Base-by-base conservation (phyloP, 345 rosid genomes). In the Laguncularia racemosa region DNA sequence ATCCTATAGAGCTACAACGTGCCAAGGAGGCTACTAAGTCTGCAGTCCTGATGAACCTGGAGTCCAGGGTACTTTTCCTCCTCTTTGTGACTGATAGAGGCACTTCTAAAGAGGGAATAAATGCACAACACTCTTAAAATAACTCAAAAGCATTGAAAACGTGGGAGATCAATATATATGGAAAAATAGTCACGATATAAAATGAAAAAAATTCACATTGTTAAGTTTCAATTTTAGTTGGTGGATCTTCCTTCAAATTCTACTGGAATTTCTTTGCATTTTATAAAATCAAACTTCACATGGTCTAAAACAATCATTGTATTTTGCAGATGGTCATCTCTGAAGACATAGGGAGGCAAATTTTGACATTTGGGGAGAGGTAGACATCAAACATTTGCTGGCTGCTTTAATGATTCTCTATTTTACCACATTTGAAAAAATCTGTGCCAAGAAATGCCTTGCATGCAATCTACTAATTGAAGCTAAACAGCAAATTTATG, bases 351-450 rank as follows among this genome's bases (percentile, higher is more conserved):
- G 96, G 91, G 38, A 86, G 91, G 76, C 96, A 93, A 61, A 69
- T 84, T 59, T 78, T 89, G 77, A 85, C 95, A n/a, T 86, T 78
- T 55, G 96, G 96, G 64, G 84, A 86, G 66, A 92, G 99, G 99
- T 89, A 82, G 55, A 62, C 23, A 40, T 8, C 47, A 23, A 26
- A 55, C 44, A 48, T 20, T 17, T 38, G 19, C 23, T 11, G 14
- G n/a, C n/a, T n/a, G 11, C 28, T 4, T 9, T 50, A 1, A 7
- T n/a, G 47, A 20, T 47, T 2, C 17, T 33, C 17, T 5, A 15
- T 54, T 20, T 55, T 28, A 16, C 12, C 20, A 28, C 14, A 7
- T 33, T 20, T 14, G 14, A 14, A 4, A 14, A 21, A 18, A 16
- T 56, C 14, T 15, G 46, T 54, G 26, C 55, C 26, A 52, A 33